Evolutionary conservation across 2,329 filamentous ascomycete species (phyloP), one percentile per base, ranked within the genome.

Genomic region (Sporothrix variecibatus): DNA sequence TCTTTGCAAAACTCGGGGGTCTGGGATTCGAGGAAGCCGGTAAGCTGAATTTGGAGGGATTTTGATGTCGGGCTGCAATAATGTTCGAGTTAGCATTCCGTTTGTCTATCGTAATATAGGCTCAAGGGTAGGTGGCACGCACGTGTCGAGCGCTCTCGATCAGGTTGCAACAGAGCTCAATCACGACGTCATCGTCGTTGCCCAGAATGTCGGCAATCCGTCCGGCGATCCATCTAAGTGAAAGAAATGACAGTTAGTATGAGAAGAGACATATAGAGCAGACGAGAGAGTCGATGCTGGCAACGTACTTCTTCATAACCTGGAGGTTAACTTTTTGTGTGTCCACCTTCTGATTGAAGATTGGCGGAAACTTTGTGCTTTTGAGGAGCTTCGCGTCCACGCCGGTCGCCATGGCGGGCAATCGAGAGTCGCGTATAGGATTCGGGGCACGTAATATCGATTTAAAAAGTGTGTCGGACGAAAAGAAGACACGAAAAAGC

Each of bases 281-380:
- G 17, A 28, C n/a, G 15, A 9, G 6, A 17, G 15, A 51, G 15
- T 9, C 20, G 17, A 4, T 8, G 7, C 2, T 11, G 28, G 28
- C n/a, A 75, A 84, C 91, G 80, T 81, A 97, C 93, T 96, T 97
- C 88, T 98, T 98, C 91, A 99, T 97, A 73, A 99, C 93, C 82
- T 97, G 94, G 70, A 97, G 87, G 81, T 99, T 98, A 83, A 99
- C 94, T 85, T 98, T 98, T 78, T 91, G 90, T 90, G 97, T 97
- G 85, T 99, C 95, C 77, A 99, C 96, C 86, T 98, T 98, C 81
- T 93, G 91, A 81, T 89, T 95, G 85, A 98, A 99, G 81, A 98
- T 94, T 8, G 92, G 88, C 64, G 96, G 96, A 77, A 98, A 98
- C 81, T 97, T 98, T 73, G 95, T 98, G 82, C 92, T 91, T 87